Evolutionary conservation across 495 filamentous ascomycete species (phyloP), one percentile per base, ranked within the genome.

Genomic region (Hyaloscypha variabilis): DNA sequence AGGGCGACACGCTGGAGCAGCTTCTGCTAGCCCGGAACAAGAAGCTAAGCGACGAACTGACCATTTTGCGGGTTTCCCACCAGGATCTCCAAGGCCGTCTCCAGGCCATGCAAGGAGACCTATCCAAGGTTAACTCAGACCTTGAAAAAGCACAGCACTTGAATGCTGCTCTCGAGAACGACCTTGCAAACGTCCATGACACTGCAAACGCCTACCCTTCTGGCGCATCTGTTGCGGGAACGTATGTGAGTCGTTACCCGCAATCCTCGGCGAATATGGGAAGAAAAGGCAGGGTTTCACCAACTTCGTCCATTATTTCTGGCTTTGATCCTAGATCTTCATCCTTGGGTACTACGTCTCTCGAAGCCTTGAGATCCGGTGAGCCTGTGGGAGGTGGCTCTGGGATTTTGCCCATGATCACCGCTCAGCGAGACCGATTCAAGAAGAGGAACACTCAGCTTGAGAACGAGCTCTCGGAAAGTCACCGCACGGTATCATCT

Each of bases 381-480:
- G 91, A 94, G 70, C 80, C 89, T 10, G 85, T 90, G 19, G 92
- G 92, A 10, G 92, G 91, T 58, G 92, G 92, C 29, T 92, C 91
- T 2, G 93, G 93, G 23, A 96, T 99, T 65, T 81, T 99, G 28
- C 95, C 96, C 28, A 99, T 99, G 95, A 89, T 99, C 63, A 96
- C 95, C 55, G 95, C 95, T 23, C 95, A 99, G 75, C 89, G 95
- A 65, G 95, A 99, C 76, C 91, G 95, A 50, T 99, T 99, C 85
- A 98, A 97, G 82, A 92, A 96, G 82, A 90, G 93, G 69, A 98
- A 96, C 65, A 77, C 88, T 1, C 91, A 98, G 73, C 86, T 99
- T 51, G 96, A 98, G 75, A 86, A 91, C 55, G 94, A 98, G 70
- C 82, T 98, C 23, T 91, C 91, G 8, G 93, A 95, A 64, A 79